Base-by-base conservation (phyloP, 2,329 filamentous ascomycete species). In the Ploettnerulaceae sp. region DNA sequence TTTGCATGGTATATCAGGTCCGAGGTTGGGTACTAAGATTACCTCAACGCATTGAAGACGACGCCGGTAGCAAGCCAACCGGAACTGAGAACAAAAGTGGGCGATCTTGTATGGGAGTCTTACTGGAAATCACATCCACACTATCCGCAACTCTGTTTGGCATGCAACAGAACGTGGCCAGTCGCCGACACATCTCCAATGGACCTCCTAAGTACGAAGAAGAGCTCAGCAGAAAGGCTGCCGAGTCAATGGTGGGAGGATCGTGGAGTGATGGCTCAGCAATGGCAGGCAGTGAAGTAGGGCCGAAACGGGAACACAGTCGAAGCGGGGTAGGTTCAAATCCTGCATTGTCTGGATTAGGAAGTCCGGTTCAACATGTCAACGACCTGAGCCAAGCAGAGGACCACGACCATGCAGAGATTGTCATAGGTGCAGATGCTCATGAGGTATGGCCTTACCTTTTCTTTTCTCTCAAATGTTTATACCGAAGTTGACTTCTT, bases 251-350 rank as follows among this genome's bases (percentile, higher is more conserved):
- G 9, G 36, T 25, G 11, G 36, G 24, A 20, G 24, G 36, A 4
- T 39, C 24, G 29, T 39, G 36, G 36, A 39, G 9, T 2, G 24
- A 20, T 39, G 36, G 24, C 36, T 37, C 15, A 39, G 29, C 24
- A 39, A 39, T 29, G 15, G 36, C 24, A 39, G 24, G 36, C 24
- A 39, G 36, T 39, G 36, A 29, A 20, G 8, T 39, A 29, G 36
- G 36, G 24, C 24, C 24, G 24, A 12, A 29, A 39, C 6, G 3
- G 15, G 36, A 29, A 39, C 11, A 39, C 24, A 12, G 29, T 32
- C 29, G 29, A 32, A 32, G 29, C 29, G 15, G 36, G 36, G 24
- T 39, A 17, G 24, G 8, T 39, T 39, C 36, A 39, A 20, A 29
- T 17, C 14, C 20, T 39, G 15, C 8, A 11, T 39, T 18, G 14